Evolutionary conservation across 202 grass and related monocot species (phyloP), one percentile per base, ranked within the genome.

Genomic region (Schoenoplectus tabernaemontani): DNA sequence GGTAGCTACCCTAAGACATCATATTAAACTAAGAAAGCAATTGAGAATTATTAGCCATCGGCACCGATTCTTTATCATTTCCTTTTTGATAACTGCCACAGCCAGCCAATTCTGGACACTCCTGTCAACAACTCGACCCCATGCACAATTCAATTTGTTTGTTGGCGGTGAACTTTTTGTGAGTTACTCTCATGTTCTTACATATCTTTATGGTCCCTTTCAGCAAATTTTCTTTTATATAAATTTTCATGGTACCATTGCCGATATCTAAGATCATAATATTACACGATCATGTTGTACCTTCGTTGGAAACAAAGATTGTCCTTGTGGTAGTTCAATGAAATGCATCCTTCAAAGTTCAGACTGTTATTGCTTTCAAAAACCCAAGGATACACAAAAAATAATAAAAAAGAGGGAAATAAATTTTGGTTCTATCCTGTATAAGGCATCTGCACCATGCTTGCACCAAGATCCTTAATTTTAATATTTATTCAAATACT

Each of bases 111-210:
- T 99, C 70, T 79, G 81, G 13, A 87, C 96, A 2, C 79, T 99
- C 1, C 85, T 99, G 16, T 67, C 85, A 0, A 86, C 83, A 77
- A 95, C 88, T 22, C 86, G 88, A 24, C 85, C 85, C 42, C 86
- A 82, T 37, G 83, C 92, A 0, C 58, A 88, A 20, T 84, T 91
- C 88, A 91, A 88, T 84, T 20, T 99, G 66, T 76, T 83, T 70
- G 90, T 88, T 57, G 83, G 82, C 79, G 90, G 85, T 57, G 88
- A 99, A 85, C 91, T 99, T 76, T 83, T 86, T 4, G 96, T 99
- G 24, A 92, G 86, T 77, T 2, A 50, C 11, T 33, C 42, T 48
- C 53, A 5, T 42, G 7, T 22, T 68, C 2, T 11, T 68, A 43
- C 43, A 68, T 41, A 68, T 7, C n/a, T 42, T 73, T 50, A 11